Evolutionary conservation across 2,329 filamentous ascomycete species (phyloP).

Genomic region (Calonectria fujianensis): DNA sequence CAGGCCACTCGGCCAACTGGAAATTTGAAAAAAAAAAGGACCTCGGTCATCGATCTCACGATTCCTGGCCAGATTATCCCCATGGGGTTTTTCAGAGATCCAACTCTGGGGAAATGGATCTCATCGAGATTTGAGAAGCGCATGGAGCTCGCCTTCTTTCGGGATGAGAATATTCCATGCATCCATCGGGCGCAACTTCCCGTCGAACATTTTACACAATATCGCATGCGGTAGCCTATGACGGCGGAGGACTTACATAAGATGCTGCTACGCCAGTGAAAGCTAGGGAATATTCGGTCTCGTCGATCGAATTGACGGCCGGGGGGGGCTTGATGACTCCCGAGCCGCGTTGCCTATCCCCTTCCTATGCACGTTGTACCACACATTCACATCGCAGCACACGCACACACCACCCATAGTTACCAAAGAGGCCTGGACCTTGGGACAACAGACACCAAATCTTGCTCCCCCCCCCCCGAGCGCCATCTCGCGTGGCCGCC

Average conservation of each 20-base stretch:
- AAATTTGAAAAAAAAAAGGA: conserved; percentile 1
- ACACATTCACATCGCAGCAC: neutral
- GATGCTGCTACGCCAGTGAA: neutral
- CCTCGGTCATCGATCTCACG: conserved; percentile 24
- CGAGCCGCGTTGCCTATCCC: conserved; percentile 10
- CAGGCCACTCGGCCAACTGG: conserved; percentile 27
- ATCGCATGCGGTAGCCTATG: neutral
- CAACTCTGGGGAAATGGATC: conserved; percentile 38
- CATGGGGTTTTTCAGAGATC: conserved; percentile 26
- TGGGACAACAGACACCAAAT: neutral
- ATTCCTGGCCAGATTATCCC: conserved; percentile 33
- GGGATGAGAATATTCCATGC: conserved; percentile 14
- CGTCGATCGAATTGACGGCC: conserved; percentile 16
- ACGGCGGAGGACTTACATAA: conserved; percentile 4
- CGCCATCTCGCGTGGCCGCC: conserved; percentile 56
- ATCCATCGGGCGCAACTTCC: neutral
- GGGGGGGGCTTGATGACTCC: neutral
- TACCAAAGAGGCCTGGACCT: neutral
- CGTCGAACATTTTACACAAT: conserved; percentile 1
- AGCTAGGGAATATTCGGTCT: conserved; percentile 9
- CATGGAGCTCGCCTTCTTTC: neutral
- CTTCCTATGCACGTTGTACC: conserved; percentile 2
- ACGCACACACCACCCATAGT: conserved; percentile 10
- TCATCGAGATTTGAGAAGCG: conserved; percentile 32
- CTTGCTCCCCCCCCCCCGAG: conserved; percentile 27